These are phyloP conservation scores for Sporothrix globosa DNA, from an alignment of 2,329 filamentous ascomycete genomes.

Conservation along the genomic window DNA sequence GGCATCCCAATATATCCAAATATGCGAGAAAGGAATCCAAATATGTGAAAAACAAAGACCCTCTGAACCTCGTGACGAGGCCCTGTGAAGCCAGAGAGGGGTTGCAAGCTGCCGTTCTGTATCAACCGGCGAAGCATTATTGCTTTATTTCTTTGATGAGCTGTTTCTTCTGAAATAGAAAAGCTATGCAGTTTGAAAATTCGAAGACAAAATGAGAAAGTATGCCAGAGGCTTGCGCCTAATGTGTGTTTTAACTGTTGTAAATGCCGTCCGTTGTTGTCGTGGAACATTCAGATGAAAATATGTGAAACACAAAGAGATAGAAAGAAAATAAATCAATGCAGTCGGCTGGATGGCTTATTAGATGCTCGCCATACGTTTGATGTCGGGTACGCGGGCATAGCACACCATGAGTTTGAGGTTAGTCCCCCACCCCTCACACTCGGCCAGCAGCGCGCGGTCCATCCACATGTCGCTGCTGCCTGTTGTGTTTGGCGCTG, in stretches of 20 bases:
- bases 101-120: slow-evolving; percentile 31
- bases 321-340: background rate
- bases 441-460: slow-evolving; percentile 74
- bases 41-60: slow-evolving; percentile 16
- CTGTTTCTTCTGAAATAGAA: background rate
- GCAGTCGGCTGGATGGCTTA: background rate
- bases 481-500: slow-evolving; percentile 42
- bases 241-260: slow-evolving; percentile 18
- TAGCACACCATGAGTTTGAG: slow-evolving; percentile 91
- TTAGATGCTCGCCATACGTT: slow-evolving; percentile 34
- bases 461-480: slow-evolving; percentile 77
- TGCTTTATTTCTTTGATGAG: slow-evolving; percentile 23
- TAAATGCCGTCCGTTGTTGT: background rate
- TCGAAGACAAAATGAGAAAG: background rate
- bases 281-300: background rate
- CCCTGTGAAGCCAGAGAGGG: slow-evolving; percentile 33
- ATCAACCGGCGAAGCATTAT: slow-evolving; percentile 27
- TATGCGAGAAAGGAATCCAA: background rate
- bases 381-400: slow-evolving; percentile 73
- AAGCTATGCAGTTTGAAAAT: slow-evolving; percentile 5
- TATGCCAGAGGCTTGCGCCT: slow-evolving; percentile 33
- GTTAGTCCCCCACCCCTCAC: slow-evolving; percentile 81
- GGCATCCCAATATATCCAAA: background rate
- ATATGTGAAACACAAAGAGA: background rate
- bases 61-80: slow-evolving; percentile 26